These are phyloP conservation scores for Acidomyces sp. DNA, from an alignment of 495 filamentous ascomycete species.

Conservation along the genomic window DNA sequence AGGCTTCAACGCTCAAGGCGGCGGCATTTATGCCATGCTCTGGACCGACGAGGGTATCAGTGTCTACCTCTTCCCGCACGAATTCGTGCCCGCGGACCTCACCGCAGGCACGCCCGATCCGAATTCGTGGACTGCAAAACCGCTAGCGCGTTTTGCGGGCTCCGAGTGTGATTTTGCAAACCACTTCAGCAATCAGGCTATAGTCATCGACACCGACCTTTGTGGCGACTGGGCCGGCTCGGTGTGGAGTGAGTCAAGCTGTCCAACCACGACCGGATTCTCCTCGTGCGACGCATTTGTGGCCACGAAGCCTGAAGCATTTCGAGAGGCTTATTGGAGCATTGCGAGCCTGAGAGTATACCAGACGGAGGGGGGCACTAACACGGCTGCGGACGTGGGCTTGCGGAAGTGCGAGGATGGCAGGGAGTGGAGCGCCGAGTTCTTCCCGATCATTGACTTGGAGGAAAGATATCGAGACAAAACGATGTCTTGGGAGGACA, in stretches of 20 bases:
- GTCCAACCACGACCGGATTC: background rate
- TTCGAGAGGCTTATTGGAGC: conserved; percentile 39
- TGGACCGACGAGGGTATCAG: conserved; percentile 57
- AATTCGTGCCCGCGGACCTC: conserved; percentile 45
- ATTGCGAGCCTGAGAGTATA: conserved; percentile 36
- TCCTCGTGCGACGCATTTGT: conserved; percentile 32
- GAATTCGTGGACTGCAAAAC: conserved; percentile 45
- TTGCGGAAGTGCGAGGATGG: too few relatives aligned
- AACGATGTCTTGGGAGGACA: too few relatives aligned
- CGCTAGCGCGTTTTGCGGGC: conserved; percentile 50
- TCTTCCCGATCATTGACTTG: too few relatives aligned
- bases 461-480: too few relatives aligned
- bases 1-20: conserved; percentile 52
- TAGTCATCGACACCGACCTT: conserved; percentile 74
- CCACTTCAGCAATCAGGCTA: conserved; percentile 56
- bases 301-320: conserved; percentile 27
- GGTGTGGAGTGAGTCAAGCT: conserved; percentile 4
- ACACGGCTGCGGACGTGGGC: background rate
- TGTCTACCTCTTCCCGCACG: conserved; percentile 66
- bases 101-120: conserved; percentile 46
- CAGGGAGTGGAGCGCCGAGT: too few relatives aligned
- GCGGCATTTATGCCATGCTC: conserved; percentile 67
- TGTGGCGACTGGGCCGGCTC: conserved; percentile 80
- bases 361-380: conserved; percentile 1
- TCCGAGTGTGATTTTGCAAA: conserved; percentile 45